These are phyloP conservation scores for Solanum hybrid DNA, from an alignment of 305 asterid genomes.

Conservation along the genomic window DNA sequence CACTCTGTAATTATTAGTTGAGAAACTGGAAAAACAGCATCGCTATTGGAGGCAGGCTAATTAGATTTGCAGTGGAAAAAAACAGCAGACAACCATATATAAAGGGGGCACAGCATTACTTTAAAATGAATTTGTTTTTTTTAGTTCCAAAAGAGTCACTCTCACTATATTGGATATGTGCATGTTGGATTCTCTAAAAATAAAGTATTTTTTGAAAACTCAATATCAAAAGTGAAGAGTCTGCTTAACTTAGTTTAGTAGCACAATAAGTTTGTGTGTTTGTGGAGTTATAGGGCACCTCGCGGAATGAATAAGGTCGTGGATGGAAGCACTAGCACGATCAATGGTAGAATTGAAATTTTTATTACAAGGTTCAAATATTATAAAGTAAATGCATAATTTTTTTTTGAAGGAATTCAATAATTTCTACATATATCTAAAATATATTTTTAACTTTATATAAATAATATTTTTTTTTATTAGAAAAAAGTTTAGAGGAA, in stretches of 20 bases:
- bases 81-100: neutral
- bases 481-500: too few relatives aligned
- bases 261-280: accelerated
- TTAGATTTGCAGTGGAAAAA: neutral
- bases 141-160: too few relatives aligned
- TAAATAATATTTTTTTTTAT: too few relatives aligned
- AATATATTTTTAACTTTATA: too few relatives aligned
- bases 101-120: neutral
- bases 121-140: neutral
- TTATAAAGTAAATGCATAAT: neutral
- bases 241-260: too few relatives aligned
- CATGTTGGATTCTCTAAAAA: too few relatives aligned
- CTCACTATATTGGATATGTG: too few relatives aligned
- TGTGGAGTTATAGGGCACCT: neutral
- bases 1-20: neutral
- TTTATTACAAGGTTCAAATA: too few relatives aligned
- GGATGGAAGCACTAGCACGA: neutral
- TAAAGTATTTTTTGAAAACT: too few relatives aligned
- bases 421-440: too few relatives aligned
- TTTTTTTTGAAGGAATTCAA: too few relatives aligned
- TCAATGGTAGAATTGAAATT: too few relatives aligned
- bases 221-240: neutral
- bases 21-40: neutral
- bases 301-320: accelerated
- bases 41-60: neutral